Base-by-base conservation (phyloP, 305 asterid genomes). In the Lippia alba region DNA sequence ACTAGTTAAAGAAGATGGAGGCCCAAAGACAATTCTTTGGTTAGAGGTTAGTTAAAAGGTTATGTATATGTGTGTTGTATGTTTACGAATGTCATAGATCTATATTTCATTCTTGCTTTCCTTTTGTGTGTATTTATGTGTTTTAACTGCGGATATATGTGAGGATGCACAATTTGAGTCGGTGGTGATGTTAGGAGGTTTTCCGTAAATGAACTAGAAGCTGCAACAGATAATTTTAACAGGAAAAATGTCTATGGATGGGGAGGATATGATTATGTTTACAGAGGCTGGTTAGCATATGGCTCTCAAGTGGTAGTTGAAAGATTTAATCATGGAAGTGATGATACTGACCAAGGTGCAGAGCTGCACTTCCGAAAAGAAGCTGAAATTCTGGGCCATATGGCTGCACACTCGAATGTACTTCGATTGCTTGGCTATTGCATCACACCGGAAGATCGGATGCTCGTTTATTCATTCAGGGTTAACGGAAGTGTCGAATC, bases 281-380 rank as follows among this genome's bases (percentile, higher is more conserved):
- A 87, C 72, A 67, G 54, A 65, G 72, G 72, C 14, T 15, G 63
- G 8, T 19, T 67, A 9, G 53, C 73, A 76, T 89, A 87, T 70
- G 89, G 91, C 15, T 78, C 91, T 12, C 67, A 83, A 73, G 93
- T 87, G 56, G 93, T 88, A 62, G 87, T 87, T 24, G 83, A 82
- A 71, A 80, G 91, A 59, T 72, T 83, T 6, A 81, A 81, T 24
- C 87, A 85, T 24, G 89, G 83, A 76, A 85, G n/a, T n/a, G n/a
- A n/a, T n/a, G n/a, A n/a, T n/a, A n/a, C 79, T 36, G 19, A 24
- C 6, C 36, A 10, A 34, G 36, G 11, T 30, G 44, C 20, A 7
- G 41, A 56, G 40, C 54, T 67, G 64, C 64, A 40, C 4, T 67
- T 67, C 34, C 36, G 55, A 24, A 67, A 33, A 8, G 72, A 67